phyloP scores from a whole-genome alignment of 805 yeast genomes.

The Tetrapisispora arboricola region DNA sequence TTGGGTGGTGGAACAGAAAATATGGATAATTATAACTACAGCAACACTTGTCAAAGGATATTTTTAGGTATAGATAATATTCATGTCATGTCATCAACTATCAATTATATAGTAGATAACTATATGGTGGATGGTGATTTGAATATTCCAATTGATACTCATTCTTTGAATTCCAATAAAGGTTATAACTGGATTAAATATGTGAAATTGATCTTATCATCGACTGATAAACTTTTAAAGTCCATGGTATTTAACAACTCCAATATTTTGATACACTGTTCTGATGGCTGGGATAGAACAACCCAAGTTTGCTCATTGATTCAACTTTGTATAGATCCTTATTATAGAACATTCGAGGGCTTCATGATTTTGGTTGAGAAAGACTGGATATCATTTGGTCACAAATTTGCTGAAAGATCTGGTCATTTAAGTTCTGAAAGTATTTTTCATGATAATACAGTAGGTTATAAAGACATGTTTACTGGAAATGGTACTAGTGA shows the following conservation, averaged over 20 bases:
- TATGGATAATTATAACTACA: slow-evolving; percentile 70
- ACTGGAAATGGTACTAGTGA: not conserved
- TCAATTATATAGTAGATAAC: slow-evolving; percentile 47
- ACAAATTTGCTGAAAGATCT: slow-evolving; percentile 71
- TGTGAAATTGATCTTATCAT: slow-evolving; percentile 53
- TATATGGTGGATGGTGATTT: slow-evolving; percentile 60
- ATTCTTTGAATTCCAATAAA: slow-evolving; percentile 41
- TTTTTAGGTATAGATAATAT: slow-evolving; percentile 90
- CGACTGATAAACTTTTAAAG: slow-evolving; percentile 68
- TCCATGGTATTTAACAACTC: slow-evolving; percentile 76
- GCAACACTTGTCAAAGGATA: slow-evolving; percentile 45
- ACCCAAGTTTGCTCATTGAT: slow-evolving; percentile 78
- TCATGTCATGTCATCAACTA: slow-evolving; percentile 86
- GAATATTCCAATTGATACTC: slow-evolving; percentile 41
- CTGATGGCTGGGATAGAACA: slow-evolving; percentile 98
- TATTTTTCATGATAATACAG: slow-evolving; percentile 34
- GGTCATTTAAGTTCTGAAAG: slow-evolving; percentile 60
- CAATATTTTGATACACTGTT: slow-evolving; percentile 82
- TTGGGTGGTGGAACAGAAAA: slow-evolving; percentile 97
- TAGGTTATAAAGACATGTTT: not conserved
- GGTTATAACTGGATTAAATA: slow-evolving; percentile 70
- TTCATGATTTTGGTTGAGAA: slow-evolving; percentile 79
- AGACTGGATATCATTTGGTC: slow-evolving; percentile 95
- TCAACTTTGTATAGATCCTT: slow-evolving; percentile 84
- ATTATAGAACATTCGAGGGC: slow-evolving; percentile 78